phyloP scores from a whole-genome alignment of 2,329 filamentous ascomycete genomes.

The Chrysoporthe austroafricana region DNA sequence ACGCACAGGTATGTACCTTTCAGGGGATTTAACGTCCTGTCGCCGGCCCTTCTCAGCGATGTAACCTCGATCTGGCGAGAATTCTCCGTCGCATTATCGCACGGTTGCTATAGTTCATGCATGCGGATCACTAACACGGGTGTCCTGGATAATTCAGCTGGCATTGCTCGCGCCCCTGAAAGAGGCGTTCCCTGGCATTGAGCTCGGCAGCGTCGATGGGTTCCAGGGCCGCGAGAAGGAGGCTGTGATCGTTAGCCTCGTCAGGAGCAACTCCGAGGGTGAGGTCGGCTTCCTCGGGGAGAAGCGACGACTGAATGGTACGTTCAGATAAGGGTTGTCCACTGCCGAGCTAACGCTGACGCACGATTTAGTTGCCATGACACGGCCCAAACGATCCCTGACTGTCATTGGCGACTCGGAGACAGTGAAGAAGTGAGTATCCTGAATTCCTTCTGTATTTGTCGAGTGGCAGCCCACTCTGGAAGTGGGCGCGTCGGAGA shows the following conservation, averaged over 20 bases:
- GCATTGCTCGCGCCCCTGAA: conserved; percentile 80
- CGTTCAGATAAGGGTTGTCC: conserved; percentile 3
- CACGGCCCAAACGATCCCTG: conserved; percentile 85
- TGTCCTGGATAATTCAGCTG: conserved; percentile 53
- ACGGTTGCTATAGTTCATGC: conserved; percentile 20
- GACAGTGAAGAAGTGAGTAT: conserved; percentile 81
- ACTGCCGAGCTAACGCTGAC: conserved; percentile 34
- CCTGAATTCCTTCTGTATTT: conserved; percentile 26
- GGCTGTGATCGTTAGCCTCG: conserved; percentile 89
- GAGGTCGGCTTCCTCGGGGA: conserved; percentile 95
- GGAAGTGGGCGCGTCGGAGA: conserved; percentile 6
- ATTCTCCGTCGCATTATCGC: conserved; percentile 14
- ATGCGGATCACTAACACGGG: conserved; percentile 30
- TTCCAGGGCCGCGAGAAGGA: conserved; percentile 97
- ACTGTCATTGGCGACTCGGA: conserved; percentile 94
- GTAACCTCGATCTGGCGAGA: conserved; percentile 13
- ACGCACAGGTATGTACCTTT: conserved; percentile 71
- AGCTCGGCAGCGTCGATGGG: conserved; percentile 95
- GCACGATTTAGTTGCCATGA: conserved; percentile 80
- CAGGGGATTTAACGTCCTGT: not conserved
- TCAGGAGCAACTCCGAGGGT: conserved; percentile 82
- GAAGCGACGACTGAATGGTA: conserved; percentile 90
- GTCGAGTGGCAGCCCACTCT: not conserved
- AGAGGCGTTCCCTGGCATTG: conserved; percentile 79
- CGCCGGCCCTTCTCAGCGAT: not conserved